phyloP scores from a whole-genome alignment of 129 eudicot genomes.

The Escallonia rubra region DNA sequence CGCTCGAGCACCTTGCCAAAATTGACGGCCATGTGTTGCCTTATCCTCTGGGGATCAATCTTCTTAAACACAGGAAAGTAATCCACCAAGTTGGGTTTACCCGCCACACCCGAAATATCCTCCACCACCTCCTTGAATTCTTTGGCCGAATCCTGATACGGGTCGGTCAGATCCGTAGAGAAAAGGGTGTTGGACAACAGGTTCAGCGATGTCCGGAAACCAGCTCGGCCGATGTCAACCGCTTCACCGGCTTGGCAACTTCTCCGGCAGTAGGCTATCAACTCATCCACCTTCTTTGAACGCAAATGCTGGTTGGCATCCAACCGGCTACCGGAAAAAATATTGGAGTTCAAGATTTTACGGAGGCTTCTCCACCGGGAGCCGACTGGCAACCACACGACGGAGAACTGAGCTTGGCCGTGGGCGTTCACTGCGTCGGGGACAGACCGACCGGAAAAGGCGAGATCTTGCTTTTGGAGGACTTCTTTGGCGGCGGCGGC shows the following conservation, averaged over 20 bases:
- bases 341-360: too few relatives aligned
- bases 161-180: slow-evolving; percentile 18
- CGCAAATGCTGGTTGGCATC: slow-evolving; percentile 12
- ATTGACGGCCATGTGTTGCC: not conserved
- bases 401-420: too few relatives aligned
- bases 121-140: not conserved
- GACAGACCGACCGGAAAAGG: slow-evolving; percentile 25
- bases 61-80: not conserved
- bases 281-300: slow-evolving; percentile 9
- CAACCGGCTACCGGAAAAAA: too few relatives aligned
- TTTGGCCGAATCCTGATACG: not conserved
- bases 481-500: not conserved
- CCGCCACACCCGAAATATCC: not conserved
- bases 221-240: slow-evolving; percentile 21
- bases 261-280: not conserved
- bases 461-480: slow-evolving; percentile 13
- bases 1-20: not conserved
- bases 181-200: slow-evolving; percentile 26
- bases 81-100: not conserved
- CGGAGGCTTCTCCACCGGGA: too few relatives aligned
- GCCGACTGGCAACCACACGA: too few relatives aligned
- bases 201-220: slow-evolving; percentile 15
- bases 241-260: slow-evolving; percentile 2
- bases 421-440: not conserved
- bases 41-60: not conserved